These are phyloP conservation scores for Aspergillus aculeatus DNA, from an alignment of 2,329 filamentous ascomycete genomes.

Conservation along the genomic window DNA sequence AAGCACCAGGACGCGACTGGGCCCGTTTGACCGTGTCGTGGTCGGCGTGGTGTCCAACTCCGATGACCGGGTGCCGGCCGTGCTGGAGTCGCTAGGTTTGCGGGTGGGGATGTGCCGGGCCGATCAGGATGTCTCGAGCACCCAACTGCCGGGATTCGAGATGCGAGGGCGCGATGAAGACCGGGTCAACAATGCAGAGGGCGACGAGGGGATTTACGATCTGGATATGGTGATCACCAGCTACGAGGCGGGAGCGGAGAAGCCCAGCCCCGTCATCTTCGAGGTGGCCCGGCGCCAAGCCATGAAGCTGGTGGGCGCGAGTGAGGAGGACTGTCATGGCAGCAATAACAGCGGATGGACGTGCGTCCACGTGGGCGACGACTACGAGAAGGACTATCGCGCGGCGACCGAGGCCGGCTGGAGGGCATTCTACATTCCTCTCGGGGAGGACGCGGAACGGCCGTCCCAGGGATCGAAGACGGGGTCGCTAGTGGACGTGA, in stretches of 20 bases:
- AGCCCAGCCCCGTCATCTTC: constrained; percentile 43
- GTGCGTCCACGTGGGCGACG: constrained; percentile 47
- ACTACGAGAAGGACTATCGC: constrained; percentile 42
- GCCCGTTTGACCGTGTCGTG: constrained; percentile 36
- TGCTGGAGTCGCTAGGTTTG: constrained; percentile 42
- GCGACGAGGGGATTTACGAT: constrained; percentile 26
- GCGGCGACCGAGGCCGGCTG: constrained; percentile 41
- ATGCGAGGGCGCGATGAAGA: constrained; percentile 4
- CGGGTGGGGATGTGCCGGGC: constrained; percentile 36
- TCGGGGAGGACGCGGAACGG: constrained; percentile 12
- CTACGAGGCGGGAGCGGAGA: constrained; percentile 48
- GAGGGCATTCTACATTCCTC: constrained; percentile 35
- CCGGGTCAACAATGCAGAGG: background rate
- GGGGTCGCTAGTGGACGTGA: constrained; percentile 26
- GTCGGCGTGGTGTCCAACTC: constrained; percentile 49
- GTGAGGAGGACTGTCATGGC: background rate
- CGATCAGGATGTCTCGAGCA: constrained; percentile 30
- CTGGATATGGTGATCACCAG: constrained; percentile 48
- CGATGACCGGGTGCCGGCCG: constrained; percentile 43
- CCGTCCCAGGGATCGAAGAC: constrained; percentile 16
- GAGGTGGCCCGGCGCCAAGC: constrained; percentile 38
- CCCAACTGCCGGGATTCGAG: constrained; percentile 25
- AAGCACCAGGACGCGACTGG: background rate
- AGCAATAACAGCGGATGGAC: constrained; percentile 21
- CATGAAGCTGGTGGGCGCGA: constrained; percentile 11